Base-by-base conservation (phyloP, 306 rosid genomes). In the Medicago lupulina region DNA sequence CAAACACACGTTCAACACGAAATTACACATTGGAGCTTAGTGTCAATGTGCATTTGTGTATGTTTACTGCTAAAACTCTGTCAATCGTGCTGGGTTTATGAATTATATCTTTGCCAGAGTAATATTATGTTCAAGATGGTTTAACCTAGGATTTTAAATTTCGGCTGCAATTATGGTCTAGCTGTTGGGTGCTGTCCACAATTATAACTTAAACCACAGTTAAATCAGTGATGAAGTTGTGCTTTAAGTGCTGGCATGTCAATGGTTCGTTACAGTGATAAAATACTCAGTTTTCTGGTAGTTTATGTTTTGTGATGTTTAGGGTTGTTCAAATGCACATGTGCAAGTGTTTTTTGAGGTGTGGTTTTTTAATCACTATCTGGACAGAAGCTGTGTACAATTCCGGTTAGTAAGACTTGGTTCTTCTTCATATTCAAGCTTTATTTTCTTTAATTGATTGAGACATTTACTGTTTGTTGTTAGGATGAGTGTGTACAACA, bases 381-480 rank as follows among this genome's bases (percentile, higher is more conserved):
- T 64, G 40, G 31, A 39, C 16, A 34, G 31, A 39, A 65, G 16
- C 53, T 39, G n/a, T 64, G 70, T 63, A 64, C 36, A 17, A 66
- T 28, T 28, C 21, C 23, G 44, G 21, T 61, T 61, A 14, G 12
- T 64, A 17, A 11, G 34, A 31, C 34, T 19, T 41, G 53, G 21
- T 19, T 66, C 68, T 41, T 18, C 17, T 36, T 43, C 71, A 31
- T 31, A 19, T 66, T 66, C 54, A 43, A 19, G 38, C 41, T 66
- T 17, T 41, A 11, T 66, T 40, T 19, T 19, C 34, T 66, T 9
- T 8, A 18, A 11, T 41, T 36, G 6, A 41, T 18, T 39, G 15
- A 3, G 13, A 36, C 36, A 3, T 5, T 31, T 31, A 10, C 39
- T 61, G 50, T 44, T 44, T 4, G 4, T 1, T 44, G 36, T 31